Base-by-base conservation (phyloP, 768 basidiomycete species). In the Psilocybe azurescens region DNA sequence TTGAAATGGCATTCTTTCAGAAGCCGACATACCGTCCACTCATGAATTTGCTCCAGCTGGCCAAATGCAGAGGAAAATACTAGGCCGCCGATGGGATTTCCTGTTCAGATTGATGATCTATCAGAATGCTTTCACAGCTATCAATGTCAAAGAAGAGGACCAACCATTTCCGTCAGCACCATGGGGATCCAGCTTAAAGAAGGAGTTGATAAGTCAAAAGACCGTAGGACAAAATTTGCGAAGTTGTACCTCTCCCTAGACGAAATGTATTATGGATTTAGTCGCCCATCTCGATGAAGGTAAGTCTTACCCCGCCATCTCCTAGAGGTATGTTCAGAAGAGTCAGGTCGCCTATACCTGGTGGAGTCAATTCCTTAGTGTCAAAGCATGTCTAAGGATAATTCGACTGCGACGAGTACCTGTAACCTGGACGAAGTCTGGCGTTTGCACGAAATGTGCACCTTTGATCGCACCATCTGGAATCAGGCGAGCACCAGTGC, bases 31-130 rank as follows among this genome's bases (percentile, higher is more conserved):
- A 88, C 86, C 51, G 88, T 91, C 93, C 93, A 94, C 70, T 93
- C 87, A 66, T 86, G 81, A 44, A 90, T 77, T 68, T 91, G 82
- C 65, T 83, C 64, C 3, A 85, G 64, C 51, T 77, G 74, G 20
- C 85, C 87, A 73, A 88, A 91, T n/a, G 87, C 88, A 61, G 60
- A 81, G 20, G 89, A 89, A 72, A 91, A 91, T n/a, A 93, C 87
- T 47, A 91, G 79, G 3, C 85, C 88, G 30, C 89, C 90, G 36
- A 85, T 82, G 9, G 83, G 87, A 67, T 86, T 87, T 14, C 84
- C 81, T 79, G 59, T 58, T 33, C 5, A 3, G 16, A 51, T 18
- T 39, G 29, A 28, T 61, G 7, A 59, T 44, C 29, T 64, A 28
- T 53, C 50, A 62, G 32, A 33, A 30, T 13, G 28, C 32, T 46